Evolutionary conservation across 371 early-diverging fungal genomes (phyloP), one percentile per base, ranked within the genome.

Genomic region (Pancytospora epiphaga): DNA sequence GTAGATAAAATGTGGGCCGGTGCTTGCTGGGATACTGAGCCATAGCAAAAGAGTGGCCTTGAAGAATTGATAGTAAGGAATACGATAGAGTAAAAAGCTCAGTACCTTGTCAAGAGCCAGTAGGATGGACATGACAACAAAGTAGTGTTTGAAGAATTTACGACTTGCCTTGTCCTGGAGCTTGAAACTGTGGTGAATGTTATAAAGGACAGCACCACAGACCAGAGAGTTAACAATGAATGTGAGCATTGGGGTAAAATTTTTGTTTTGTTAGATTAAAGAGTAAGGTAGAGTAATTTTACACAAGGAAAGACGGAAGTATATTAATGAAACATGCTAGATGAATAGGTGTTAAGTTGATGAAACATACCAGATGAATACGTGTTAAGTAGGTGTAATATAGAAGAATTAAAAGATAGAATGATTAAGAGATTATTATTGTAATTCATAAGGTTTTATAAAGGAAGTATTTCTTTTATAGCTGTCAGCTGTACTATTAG

Each of bases 1-100:
- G 72, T 75, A 75, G 25, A 75, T 60, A 66, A 75, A 75, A 0
- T 56, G 50, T n/a, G 72, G 56, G 0, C 68, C 76, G 22, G 67
- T 71, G 56, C 71, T 58, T 22, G 33, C 38, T 18, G 76, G 76
- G 29, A 75, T 57, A 3, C 58, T 57, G 15, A 75, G 30, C 76
- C 76, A 75, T 29, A 62, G 49, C 22, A 75, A 27, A 1, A 71
- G 18, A 0, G 70, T n/a, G 1, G 70, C 34, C 38, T 70, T 70
- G 36, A 66, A 58, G n/a, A 75, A 9, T 50, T 68, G 76, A 29
- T 75, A 75, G 49, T 72, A 75, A 19, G 76, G 76, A 1, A 75
- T 39, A 18, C 63, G 37, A 32, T 64, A 38, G 3, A 75, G 47
- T 9, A 75, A 32, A 37, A 71, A 71, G 22, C 70, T 64, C 43